These are phyloP conservation scores for Monoraphidium neglectum DNA, from an alignment of 139 green algal species.

Conservation along the genomic window DNA sequence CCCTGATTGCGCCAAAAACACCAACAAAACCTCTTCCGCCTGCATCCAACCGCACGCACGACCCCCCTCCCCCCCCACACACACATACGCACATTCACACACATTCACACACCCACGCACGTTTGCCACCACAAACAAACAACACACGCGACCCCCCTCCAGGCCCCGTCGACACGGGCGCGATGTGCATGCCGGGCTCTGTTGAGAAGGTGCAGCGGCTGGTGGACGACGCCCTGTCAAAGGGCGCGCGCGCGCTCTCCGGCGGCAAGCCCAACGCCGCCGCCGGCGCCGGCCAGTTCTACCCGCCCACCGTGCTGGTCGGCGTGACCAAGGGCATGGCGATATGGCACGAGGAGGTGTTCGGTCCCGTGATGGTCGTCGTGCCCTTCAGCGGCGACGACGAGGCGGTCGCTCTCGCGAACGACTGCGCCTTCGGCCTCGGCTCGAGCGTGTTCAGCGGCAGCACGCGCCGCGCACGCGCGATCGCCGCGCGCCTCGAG, in stretches of 20 bases:
- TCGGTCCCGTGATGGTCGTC: constrained; percentile 86
- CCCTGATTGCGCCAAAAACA: too few relatives aligned
- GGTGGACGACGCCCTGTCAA: constrained; percentile 87
- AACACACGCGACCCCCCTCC: too few relatives aligned
- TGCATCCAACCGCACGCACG: too few relatives aligned
- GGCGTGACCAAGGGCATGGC: constrained; percentile 80
- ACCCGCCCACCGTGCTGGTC: constrained; percentile 90
- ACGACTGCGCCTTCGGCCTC: constrained; percentile 96
- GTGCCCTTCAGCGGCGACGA: constrained; percentile 71
- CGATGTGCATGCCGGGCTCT: constrained; percentile 94
- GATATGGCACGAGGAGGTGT: constrained; percentile 96
- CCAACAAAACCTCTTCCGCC: too few relatives aligned
- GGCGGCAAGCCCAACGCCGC: constrained; percentile 10
- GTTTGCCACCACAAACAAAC: too few relatives aligned
- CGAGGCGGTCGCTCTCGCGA: constrained; percentile 90
- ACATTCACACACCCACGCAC: too few relatives aligned
- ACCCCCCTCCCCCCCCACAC: too few relatives aligned
- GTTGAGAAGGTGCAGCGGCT: constrained; percentile 85
- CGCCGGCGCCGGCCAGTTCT: constrained; percentile 80
- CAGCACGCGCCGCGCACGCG: constrained; percentile 47
- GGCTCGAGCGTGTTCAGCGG: constrained; percentile 88
- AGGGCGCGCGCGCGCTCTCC: constrained; percentile 63
- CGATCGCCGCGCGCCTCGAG: constrained; percentile 68
- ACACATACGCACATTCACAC: too few relatives aligned
- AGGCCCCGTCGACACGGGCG: constrained; percentile 81